Base-by-base conservation (phyloP, 179 eudicot species). In the Nepenthes alata region DNA sequence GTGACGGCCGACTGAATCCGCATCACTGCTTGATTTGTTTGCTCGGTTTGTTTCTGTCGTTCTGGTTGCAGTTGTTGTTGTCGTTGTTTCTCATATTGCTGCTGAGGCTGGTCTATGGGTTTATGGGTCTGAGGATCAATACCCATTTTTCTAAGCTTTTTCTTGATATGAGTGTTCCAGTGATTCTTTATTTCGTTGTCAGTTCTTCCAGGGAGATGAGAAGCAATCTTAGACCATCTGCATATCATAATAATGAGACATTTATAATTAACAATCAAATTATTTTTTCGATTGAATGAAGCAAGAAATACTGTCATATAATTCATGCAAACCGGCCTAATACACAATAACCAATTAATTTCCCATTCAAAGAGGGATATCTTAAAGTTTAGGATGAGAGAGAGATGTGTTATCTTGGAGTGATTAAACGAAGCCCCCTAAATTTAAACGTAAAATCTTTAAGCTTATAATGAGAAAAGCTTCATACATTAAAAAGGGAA, bases 141-240 rank as follows among this genome's bases (percentile, higher is more conserved):
- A 41, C 88, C 88, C 83, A 83, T 78, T 52, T 83, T 81, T 61
- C 54, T 78, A 3, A 81, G 73, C 70, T 84, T 84, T 53, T 81
- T 79, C 76, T 75, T 81, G 47, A 84, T 81, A 62, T 77, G 84
- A 9, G 86, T 84, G 53, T 81, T 84, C 82, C 84, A 81, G n/a
- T 83, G 88, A 66, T 83, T 83, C 57, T 83, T 83, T 48, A 83
- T 83, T 58, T 83, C 88, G 55, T 83, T 83, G 61, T 83, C 88
- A 3, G 88, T 83, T 72, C 88, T 76, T 37, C 88, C 88, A 0
- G 88, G 83, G 5, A 83, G 83, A 64, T 83, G 80, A 62, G 88
- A 80, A 62, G 88, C 88, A 62, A 83, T 83, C 64, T 80, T 83
- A 50, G 88, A 83, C 88, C 88, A 83, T 64, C 88, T 83, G 77